Base-by-base conservation (phyloP, 495 filamentous ascomycete species). In the Penicillium salamii region DNA sequence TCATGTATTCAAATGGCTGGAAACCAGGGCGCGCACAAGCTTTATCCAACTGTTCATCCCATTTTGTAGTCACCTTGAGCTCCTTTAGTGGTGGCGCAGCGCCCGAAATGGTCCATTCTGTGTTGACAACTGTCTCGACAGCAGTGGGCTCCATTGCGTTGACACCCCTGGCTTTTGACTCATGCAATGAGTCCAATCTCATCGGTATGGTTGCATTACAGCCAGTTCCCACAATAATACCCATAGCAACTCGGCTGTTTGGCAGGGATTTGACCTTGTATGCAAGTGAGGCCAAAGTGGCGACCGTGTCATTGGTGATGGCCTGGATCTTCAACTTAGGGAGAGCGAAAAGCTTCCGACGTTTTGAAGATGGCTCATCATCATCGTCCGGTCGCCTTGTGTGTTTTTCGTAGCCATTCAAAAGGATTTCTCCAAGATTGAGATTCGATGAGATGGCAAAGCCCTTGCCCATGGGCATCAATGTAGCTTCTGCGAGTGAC, bases 391-490 rank as follows among this genome's bases (percentile, higher is more conserved):
- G 66, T 26, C 73, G 71, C 23, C 65, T 63, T 17, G 75, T 72
- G 53, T 82, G 79, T 29, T 76, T 77, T 45, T 84, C 80, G 58
- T 92, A 92, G 1, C 87, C 89, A 33, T 72, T 67, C 2, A 82
- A 61, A 11, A 95, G 73, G 49, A 88, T 83, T 14, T 80, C 77
- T 8, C 80, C 84, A 12, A 95, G 80, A 53, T 92, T 82, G 19
- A 89, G 73, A 33, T 86, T 78, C 2, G 82, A 83, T 0, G 80
- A 83, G 36, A 92, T 87, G 23, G 86, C 83, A 54, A 92, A 95
- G 18, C 89, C 89, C 69, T 95, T 92, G 23, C 89, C 89, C 88
- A 91, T 91, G 5, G 85, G 79, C 85, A 90, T 90, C 32, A 95
- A 67, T 5, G 83, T 86, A 8, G 89, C 89, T 50, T 90, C 81